These are phyloP conservation scores for Urochloa ruziziensis DNA, from an alignment of 176 grass and related monocot species.

Conservation along the genomic window DNA sequence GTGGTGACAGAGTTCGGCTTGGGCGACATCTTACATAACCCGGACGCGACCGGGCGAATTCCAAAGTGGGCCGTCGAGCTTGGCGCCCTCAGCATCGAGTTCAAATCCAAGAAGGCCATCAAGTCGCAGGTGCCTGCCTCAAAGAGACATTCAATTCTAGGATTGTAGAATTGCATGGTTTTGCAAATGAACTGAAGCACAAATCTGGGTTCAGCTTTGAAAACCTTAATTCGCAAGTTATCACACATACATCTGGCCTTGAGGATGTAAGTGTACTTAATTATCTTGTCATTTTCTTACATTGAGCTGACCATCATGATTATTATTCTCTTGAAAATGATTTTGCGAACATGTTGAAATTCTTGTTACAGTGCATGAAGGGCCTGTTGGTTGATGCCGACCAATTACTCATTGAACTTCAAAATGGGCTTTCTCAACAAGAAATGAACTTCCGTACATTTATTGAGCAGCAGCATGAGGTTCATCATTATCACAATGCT, in stretches of 20 bases:
- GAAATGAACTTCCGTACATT: conserved; percentile 55
- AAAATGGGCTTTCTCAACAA: conserved; percentile 55
- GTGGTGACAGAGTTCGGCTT: too few species aligned
- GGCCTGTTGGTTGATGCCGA: conserved; percentile 59
- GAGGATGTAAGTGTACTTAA: conserved; percentile 63
- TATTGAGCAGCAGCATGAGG: conserved; percentile 62
- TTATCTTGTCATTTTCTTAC: not conserved
- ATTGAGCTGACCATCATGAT: not conserved
- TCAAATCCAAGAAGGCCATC: too few species aligned
- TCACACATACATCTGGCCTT: conserved; percentile 48
- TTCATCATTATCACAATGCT: conserved; percentile 28
- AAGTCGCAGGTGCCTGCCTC: too few species aligned
- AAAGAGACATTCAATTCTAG: conserved; percentile 51
- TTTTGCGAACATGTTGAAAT: not conserved
- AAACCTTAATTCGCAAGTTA: conserved; percentile 62
- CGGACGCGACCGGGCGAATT: too few species aligned
- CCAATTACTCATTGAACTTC: conserved; percentile 49
- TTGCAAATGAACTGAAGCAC: conserved; percentile 50
- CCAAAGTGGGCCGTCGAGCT: too few species aligned
- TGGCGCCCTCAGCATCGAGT: too few species aligned
- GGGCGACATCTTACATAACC: too few species aligned
- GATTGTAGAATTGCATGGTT: conserved; percentile 47
- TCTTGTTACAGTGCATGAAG: conserved; percentile 60
- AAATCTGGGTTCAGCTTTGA: conserved; percentile 37
- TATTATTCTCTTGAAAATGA: not conserved